Conservation (phyloP, 306 rosid genomes). For the Vigna reflexopilosa region DNA sequence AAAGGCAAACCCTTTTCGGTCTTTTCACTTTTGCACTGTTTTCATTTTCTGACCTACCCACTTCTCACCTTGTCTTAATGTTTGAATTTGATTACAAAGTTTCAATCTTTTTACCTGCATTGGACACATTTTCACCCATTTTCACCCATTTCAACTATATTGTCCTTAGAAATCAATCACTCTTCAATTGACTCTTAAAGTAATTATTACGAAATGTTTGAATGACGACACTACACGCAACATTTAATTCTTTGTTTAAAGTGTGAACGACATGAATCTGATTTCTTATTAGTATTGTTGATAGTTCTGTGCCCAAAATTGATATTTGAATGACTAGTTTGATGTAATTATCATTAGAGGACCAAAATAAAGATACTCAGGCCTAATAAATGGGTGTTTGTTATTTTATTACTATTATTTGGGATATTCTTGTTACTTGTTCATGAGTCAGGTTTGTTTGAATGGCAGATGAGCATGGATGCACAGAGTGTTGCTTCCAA, state of each 20-base stretch:
- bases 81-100: neutral
- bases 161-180: neutral
- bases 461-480: slow-evolving; percentile 70
- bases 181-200: neutral
- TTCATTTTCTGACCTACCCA: neutral
- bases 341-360: slow-evolving; percentile 15
- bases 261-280: neutral
- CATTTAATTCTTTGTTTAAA: neutral
- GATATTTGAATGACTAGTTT: slow-evolving; percentile 6
- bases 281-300: neutral
- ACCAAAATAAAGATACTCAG: neutral
- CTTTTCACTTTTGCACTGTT: neutral
- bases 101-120: neutral
- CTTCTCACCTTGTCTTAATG: neutral
- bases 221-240: no score
- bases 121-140: neutral
- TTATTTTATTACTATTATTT: neutral
- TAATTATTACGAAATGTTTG: neutral
- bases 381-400: neutral
- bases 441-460: slow-evolving; percentile 40
- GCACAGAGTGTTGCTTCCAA: slow-evolving; percentile 61
- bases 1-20: slow-evolving; percentile 48
- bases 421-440: slow-evolving; percentile 23
- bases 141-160: neutral
- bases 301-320: neutral